Evolutionary conservation across 2,329 filamentous ascomycete species (phyloP).

Genomic region (Microcera coccophila): DNA sequence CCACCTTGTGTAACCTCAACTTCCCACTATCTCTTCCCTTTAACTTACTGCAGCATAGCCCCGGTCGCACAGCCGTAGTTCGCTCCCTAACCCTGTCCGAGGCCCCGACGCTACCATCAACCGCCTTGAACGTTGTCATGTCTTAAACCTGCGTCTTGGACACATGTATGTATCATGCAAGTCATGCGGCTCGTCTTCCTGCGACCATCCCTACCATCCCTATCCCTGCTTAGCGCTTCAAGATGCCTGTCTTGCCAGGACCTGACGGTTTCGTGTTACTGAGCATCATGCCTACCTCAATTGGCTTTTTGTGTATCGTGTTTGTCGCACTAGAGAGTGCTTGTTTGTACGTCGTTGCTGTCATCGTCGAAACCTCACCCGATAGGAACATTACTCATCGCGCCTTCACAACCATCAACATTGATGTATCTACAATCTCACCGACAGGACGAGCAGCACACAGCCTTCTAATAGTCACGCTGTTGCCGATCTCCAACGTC

Average conservation of each 20-base stretch:
- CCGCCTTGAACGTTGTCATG: slow-evolving; percentile 16
- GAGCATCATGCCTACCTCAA: neutral
- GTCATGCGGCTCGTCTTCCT: neutral
- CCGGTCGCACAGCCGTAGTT: slow-evolving; percentile 22
- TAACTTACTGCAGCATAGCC: slow-evolving; percentile 11
- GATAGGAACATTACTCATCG: too few species aligned
- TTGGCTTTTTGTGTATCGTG: neutral
- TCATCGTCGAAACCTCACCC: too few species aligned
- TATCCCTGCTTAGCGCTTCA: neutral
- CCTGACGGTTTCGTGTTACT: neutral
- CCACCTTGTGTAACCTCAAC: neutral
- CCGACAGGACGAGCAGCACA: too few species aligned
- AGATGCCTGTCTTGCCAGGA: neutral
- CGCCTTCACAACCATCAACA: too few species aligned
- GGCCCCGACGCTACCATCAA: slow-evolving; percentile 18
- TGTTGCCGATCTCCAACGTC: too few species aligned
- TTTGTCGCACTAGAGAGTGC: neutral
- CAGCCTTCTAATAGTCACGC: too few species aligned
- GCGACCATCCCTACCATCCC: neutral
- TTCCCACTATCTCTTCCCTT: neutral
- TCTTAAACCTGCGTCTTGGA: slow-evolving; percentile 16
- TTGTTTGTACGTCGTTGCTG: slow-evolving; percentile 5
- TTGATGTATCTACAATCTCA: too few species aligned
- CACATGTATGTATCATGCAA: neutral
- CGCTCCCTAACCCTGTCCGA: slow-evolving; percentile 14